Evolutionary conservation across 2,329 filamentous ascomycete species (phyloP).

Genomic region (Ceratocystis papillata): DNA sequence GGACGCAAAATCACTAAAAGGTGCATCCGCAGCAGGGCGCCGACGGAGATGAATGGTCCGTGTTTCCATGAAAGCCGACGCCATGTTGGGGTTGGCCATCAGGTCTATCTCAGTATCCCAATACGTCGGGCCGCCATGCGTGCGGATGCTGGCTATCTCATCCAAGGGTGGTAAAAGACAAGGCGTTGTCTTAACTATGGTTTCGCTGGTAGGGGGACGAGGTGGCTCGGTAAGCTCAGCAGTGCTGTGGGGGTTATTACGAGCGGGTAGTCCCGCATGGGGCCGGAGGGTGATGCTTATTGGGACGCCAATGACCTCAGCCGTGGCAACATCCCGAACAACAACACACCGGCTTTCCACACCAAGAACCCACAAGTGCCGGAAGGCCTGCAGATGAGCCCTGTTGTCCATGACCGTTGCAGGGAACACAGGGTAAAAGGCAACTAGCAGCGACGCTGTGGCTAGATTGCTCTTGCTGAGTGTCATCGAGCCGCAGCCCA

Average conservation of each 20-base stretch:
- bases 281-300: slow-evolving; percentile 52
- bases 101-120: slow-evolving; percentile 79
- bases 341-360: slow-evolving; percentile 82
- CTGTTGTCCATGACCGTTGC: slow-evolving; percentile 84
- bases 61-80: slow-evolving; percentile 50
- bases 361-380: slow-evolving; percentile 93
- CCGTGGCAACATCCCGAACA: slow-evolving; percentile 73
- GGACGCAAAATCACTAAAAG: slow-evolving; percentile 39
- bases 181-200: slow-evolving; percentile 40
- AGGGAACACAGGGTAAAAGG: slow-evolving; percentile 91
- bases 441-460: slow-evolving; percentile 72
- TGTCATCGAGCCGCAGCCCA: slow-evolving; percentile 85
- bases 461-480: slow-evolving; percentile 82
- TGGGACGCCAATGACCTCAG: slow-evolving; percentile 64
- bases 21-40: slow-evolving; percentile 54
- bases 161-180: slow-evolving; percentile 55
- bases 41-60: slow-evolving; percentile 67
- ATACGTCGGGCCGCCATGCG: slow-evolving; percentile 53
- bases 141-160: slow-evolving; percentile 49
- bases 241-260: background rate
- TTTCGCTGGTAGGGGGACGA: background rate
- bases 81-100: slow-evolving; percentile 48
- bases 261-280: slow-evolving; percentile 27
- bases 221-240: slow-evolving; percentile 27
- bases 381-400: slow-evolving; percentile 88